phyloP scores from a whole-genome alignment of 2,329 filamentous ascomycete species.

The Cercospora sp. region DNA sequence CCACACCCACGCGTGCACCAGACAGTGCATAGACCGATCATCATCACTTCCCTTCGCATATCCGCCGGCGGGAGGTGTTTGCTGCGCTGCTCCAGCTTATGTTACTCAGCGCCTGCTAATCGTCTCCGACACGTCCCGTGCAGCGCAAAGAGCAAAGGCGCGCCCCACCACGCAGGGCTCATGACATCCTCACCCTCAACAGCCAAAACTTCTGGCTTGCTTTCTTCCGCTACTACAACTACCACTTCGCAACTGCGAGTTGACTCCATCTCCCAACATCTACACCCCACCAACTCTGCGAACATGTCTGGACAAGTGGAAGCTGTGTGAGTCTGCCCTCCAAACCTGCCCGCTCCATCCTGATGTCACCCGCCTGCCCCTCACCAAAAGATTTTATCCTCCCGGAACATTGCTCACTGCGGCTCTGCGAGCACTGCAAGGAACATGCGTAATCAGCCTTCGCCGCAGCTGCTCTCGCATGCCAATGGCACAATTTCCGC shows the following conservation, averaged over 20 bases:
- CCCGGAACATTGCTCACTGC: constrained; percentile 15
- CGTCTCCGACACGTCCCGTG: constrained; percentile 6
- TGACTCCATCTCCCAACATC: constrained; percentile 22
- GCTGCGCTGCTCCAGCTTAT: background rate
- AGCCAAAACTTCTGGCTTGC: constrained; percentile 3
- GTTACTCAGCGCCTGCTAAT: constrained; percentile 7
- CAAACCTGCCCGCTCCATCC: background rate
- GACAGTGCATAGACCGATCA: background rate
- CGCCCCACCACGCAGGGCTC: background rate
- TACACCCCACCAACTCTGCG: constrained; percentile 10
- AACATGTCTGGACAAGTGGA: constrained; percentile 25
- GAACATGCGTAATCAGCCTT: background rate
- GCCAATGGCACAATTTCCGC: background rate
- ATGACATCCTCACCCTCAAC: constrained; percentile 16
- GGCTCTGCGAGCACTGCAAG: constrained; percentile 3
- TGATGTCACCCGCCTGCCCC: constrained; percentile 10
- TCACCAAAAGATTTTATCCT: constrained; percentile 17
- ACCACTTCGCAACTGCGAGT: constrained; percentile 22
- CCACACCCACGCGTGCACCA: background rate
- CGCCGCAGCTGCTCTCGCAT: background rate
- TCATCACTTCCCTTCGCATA: background rate
- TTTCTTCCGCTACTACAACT: constrained; percentile 3
- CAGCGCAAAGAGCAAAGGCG: constrained; percentile 5
- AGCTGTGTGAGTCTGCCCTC: constrained; percentile 25
- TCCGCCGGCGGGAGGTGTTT: background rate